Evolutionary conservation across 2,329 filamentous ascomycete genomes (phyloP).

Genomic region (Aspergillus calidoustus): DNA sequence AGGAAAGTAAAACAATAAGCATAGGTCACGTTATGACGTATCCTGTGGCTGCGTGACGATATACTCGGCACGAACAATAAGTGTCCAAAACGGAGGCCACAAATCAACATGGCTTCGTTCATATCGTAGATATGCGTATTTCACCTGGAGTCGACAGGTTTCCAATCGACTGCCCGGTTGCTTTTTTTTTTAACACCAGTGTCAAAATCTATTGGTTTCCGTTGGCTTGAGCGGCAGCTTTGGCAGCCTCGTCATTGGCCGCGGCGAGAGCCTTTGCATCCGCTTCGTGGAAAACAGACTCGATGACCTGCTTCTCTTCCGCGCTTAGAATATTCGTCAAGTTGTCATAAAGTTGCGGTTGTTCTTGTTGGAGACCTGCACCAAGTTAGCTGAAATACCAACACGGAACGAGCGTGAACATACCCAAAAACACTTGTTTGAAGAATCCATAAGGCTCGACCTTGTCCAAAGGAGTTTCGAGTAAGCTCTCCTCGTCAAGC

Average conservation of each 20-base stretch:
- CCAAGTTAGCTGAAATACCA: constrained; percentile 34
- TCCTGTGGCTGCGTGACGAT: constrained; percentile 24
- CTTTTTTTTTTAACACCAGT: constrained; percentile 15
- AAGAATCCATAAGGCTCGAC: constrained; percentile 93
- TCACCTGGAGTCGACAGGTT: constrained; percentile 24
- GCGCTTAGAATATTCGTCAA: constrained; percentile 77
- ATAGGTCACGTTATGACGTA: constrained; percentile 33
- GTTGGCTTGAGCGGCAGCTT: constrained; percentile 41
- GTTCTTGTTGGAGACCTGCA: constrained; percentile 82
- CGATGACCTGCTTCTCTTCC: constrained; percentile 81
- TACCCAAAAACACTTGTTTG: constrained; percentile 80
- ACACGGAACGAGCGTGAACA: constrained; percentile 43
- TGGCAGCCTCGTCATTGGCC: constrained; percentile 43
- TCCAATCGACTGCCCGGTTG: constrained; percentile 25
- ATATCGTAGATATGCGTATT: constrained; percentile 22
- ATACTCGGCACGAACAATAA: constrained; percentile 15
- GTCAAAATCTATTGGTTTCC: constrained; percentile 35
- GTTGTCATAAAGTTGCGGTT: constrained; percentile 83
- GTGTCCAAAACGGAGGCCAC: constrained; percentile 20
- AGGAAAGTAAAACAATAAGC: constrained; percentile 28
- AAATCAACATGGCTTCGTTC: constrained; percentile 24
- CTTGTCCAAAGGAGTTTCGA: constrained; percentile 94
- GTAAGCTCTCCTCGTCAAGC: constrained; percentile 86
- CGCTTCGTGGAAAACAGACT: constrained; percentile 76
- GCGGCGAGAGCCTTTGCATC: constrained; percentile 57